phyloP scores from a whole-genome alignment of 148 eudicot genomes.

The Heliosperma pusillum region DNA sequence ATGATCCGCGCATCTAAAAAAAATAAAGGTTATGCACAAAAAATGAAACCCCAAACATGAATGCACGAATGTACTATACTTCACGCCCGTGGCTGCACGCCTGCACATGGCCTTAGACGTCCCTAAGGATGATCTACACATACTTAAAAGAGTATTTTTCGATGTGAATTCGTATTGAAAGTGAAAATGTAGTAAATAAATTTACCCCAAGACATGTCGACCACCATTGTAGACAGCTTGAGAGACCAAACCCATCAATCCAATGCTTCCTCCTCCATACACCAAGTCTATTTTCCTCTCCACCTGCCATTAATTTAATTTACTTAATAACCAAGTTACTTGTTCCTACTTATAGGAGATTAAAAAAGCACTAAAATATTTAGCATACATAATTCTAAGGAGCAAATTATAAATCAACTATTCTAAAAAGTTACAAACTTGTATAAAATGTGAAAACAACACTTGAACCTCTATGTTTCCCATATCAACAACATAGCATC shows the following conservation, averaged over 20 bases:
- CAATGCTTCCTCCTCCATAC: slow-evolving; percentile 93
- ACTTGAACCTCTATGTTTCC: slow-evolving; percentile 12
- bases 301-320: slow-evolving; percentile 34
- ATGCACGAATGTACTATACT: no score
- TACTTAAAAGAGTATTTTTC: background rate
- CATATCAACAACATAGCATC: slow-evolving; percentile 2
- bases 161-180: background rate
- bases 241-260: slow-evolving; percentile 81
- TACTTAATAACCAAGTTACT: background rate
- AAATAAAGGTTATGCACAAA: no score
- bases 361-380: background rate
- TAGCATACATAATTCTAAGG: background rate
- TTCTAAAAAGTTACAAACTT: slow-evolving; percentile 5
- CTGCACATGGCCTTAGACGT: no score
- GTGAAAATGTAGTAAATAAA: background rate
- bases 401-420: background rate
- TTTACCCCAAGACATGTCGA: slow-evolving; percentile 86
- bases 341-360: background rate
- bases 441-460: slow-evolving; percentile 4
- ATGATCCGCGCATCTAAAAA: no score
- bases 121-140: no score
- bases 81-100: no score
- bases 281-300: slow-evolving; percentile 82
- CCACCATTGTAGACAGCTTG: slow-evolving; percentile 79
- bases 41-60: no score